phyloP scores from a whole-genome alignment of 441 rosid species.

The Populus hybrid region DNA sequence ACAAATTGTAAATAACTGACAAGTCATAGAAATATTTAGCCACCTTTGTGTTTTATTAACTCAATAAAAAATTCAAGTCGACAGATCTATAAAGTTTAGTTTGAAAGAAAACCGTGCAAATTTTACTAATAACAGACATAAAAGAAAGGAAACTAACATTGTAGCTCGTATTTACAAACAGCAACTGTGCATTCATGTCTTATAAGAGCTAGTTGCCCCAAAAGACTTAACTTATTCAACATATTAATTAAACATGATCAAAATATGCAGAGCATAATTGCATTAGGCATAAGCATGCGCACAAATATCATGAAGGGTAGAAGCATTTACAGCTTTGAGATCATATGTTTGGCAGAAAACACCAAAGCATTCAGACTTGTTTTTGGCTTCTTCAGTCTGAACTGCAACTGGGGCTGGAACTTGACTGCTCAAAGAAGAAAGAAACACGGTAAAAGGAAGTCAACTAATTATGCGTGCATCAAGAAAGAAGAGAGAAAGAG shows the following conservation, averaged over 20 bases:
- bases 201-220: not conserved
- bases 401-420: conserved; percentile 57
- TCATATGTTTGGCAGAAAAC: conserved; percentile 93
- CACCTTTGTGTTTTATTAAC: not conserved
- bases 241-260: not conserved
- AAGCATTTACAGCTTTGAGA: conserved; percentile 64
- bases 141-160: too few relatives aligned
- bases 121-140: too few relatives aligned
- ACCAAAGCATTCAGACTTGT: conserved; percentile 72
- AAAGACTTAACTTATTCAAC: not conserved
- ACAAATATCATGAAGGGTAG: not conserved
- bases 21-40: not conserved
- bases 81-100: not conserved
- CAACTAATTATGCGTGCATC: not conserved
- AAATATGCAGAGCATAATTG: not conserved
- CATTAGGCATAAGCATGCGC: not conserved
- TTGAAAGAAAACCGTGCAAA: not conserved
- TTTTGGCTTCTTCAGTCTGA: conserved; percentile 37
- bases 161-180: not conserved
- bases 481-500: not conserved
- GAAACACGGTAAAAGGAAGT: not conserved
- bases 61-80: not conserved
- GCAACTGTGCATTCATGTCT: not conserved
- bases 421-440: conserved; percentile 26
- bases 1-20: not conserved